Base-by-base conservation (phyloP, 106 monocot genomes). In the Dactylorhiza incarnata region DNA sequence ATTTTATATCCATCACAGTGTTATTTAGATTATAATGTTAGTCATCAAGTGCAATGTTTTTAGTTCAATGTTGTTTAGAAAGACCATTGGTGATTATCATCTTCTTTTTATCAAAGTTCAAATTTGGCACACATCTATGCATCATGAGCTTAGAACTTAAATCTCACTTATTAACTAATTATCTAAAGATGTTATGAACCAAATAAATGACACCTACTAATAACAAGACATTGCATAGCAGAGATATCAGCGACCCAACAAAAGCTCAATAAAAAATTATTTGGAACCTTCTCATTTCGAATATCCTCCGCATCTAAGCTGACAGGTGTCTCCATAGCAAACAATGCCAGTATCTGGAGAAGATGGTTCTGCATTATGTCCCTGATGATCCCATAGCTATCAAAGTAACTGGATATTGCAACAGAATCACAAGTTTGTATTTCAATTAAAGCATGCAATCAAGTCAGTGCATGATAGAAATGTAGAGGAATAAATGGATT, bases 351-450 rank as follows among this genome's bases (percentile, higher is more conserved):
- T 75, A 90, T 94, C 53, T 94, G 90, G 23, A 94, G 86, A 14
- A 90, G 86, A 80, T 94, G 94, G 53, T 91, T 94, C 83, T 94
- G 94, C 90, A 94, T 91, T 79, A 94, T 94, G 81, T 94, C 94
- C 16, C 94, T 65, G 50, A 94, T 94, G 73, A 94, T 94, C 37
- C 94, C 94, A 73, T 94, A 94, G 79, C 75, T 86, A 75, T 91
- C 90, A 75, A 94, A 94, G 78, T 94, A 94, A 25, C 94, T 91
- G 85, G 77, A 82, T 16, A 19, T 58, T 7, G 63, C 58, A 79
- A 9, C 29, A 52, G 66, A 15, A 14, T 66, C 66, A 10, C 13
- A 66, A 24, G 12, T 66, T 26, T 66, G 13, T 23, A 24, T 25
- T 29, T 66, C 12, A 23, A 26, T 0, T 37, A 11, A 52, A 10